A percentile compares a stretch with the other conserved stretches of the same genome.
Evolutionary conservation across 345 rosid genomes (phyloP).

Genomic region (Bruguiera sexangula): DNA sequence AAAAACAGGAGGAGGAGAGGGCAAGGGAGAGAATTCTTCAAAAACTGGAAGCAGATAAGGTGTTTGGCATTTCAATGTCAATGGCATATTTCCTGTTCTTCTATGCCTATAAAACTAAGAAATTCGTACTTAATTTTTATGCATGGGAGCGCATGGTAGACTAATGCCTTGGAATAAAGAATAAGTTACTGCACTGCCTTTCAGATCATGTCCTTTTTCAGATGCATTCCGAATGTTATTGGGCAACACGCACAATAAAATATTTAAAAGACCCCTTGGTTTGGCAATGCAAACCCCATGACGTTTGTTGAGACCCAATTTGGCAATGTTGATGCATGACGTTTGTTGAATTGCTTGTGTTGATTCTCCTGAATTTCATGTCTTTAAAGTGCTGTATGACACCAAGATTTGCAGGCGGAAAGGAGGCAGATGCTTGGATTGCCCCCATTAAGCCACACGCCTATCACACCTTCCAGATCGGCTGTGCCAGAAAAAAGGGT

Average conservation of each 20-base stretch:
- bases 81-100: background rate
- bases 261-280: background rate
- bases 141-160: background rate
- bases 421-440: conserved; percentile 53
- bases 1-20: conserved; percentile 58
- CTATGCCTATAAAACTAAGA: no score
- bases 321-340: background rate
- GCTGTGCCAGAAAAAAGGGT: conserved; percentile 32
- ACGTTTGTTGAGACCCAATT: background rate
- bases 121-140: no score
- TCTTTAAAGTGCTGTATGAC: background rate
- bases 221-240: no score
- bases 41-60: conserved; percentile 78
- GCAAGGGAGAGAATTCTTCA: conserved; percentile 61
- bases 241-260: background rate
- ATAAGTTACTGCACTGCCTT: background rate
- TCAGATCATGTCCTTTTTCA: background rate
- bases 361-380: background rate
- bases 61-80: conserved; percentile 19
- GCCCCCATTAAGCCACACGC: conserved; percentile 23
- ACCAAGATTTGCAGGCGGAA: conserved; percentile 40
- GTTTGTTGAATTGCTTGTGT: background rate
- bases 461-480: conserved; percentile 18
- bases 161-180: background rate
- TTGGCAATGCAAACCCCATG: background rate